A percentile compares a stretch with the other conserved stretches of the same genome.
Conservation (phyloP, 2,329 filamentous ascomycete genomes). For the Fusarium musae region DNA sequence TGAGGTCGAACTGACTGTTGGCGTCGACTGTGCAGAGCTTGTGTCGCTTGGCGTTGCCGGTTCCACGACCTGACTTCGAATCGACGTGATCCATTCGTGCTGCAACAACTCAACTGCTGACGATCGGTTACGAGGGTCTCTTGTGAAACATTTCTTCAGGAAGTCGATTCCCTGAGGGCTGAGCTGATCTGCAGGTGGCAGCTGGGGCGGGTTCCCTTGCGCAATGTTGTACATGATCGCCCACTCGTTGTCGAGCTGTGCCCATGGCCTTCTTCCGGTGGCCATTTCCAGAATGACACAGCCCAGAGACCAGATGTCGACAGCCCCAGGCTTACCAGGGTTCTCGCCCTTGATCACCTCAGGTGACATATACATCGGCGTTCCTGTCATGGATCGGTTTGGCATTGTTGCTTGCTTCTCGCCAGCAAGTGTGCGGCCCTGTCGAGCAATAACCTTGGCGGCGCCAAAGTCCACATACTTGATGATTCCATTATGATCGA, state of each 20-base stretch:
- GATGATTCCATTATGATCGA: slow-evolving; percentile 97
- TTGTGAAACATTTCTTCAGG: slow-evolving; percentile 83
- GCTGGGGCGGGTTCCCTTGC: slow-evolving; percentile 89
- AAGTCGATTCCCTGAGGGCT: slow-evolving; percentile 89
- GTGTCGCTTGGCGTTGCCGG: slow-evolving; percentile 70
- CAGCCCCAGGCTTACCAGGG: slow-evolving; percentile 82
- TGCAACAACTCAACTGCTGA: slow-evolving; percentile 90
- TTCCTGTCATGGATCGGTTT: slow-evolving; percentile 95
- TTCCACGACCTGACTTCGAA: slow-evolving; percentile 72
- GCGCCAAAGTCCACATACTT: slow-evolving; percentile 99
- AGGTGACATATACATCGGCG: slow-evolving; percentile 99
- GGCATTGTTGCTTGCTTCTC: slow-evolving; percentile 70
- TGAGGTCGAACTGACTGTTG: slow-evolving; percentile 45
- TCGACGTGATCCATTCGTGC: slow-evolving; percentile 87
- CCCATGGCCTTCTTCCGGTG: slow-evolving; percentile 93
- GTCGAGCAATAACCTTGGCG: slow-evolving; percentile 94
- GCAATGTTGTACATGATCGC: slow-evolving; percentile 99
- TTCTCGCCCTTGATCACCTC: slow-evolving; percentile 95
- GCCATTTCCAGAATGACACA: slow-evolving; percentile 99
- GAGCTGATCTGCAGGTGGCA: slow-evolving; percentile 85
- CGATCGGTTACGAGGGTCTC: slow-evolving; percentile 81
- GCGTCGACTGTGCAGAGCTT: slow-evolving; percentile 54
- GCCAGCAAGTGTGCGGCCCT: slow-evolving; percentile 83
- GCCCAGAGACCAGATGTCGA: slow-evolving; percentile 95
- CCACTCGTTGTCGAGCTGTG: slow-evolving; percentile 97